Percentiles rank a stretch among this genome's conserved stretches.
These are phyloP conservation scores for Trichomonas tenax DNA, from an alignment of 208 protist genomes.

Conservation along the genomic window DNA sequence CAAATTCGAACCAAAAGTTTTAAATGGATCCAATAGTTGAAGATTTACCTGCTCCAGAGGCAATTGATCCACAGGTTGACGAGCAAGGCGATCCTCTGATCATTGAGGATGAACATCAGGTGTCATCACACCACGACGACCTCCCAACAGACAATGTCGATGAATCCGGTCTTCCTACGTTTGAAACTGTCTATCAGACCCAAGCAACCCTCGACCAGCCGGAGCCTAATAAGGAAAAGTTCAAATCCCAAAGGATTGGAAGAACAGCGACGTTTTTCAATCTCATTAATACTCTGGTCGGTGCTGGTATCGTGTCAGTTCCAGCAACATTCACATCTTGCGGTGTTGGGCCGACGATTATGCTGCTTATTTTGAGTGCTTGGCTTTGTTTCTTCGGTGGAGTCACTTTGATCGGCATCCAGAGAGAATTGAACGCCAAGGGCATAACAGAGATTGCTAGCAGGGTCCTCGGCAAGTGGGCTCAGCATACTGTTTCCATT, in stretches of 20 bases:
- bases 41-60: background rate
- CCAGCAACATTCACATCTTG: background rate
- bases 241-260: background rate
- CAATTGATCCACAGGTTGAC: background rate
- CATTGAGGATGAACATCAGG: background rate
- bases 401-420: background rate
- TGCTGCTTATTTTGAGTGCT: background rate
- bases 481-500: background rate
- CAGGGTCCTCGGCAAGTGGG: background rate
- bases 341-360: background rate
- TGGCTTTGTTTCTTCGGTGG: background rate
- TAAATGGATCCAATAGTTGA: background rate
- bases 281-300: background rate
- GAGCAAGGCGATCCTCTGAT: background rate
- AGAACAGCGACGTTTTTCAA: background rate
- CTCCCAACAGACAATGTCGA: background rate
- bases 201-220: background rate
- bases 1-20: background rate
- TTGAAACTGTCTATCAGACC: background rate
- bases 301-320: background rate
- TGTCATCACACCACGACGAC: background rate
- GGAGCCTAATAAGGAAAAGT: background rate
- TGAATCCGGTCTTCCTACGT: background rate
- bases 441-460: background rate
- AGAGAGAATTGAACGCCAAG: background rate